Evolutionary conservation across 345 rosid species (phyloP).

Genomic region (Sonneratia caseolaris): DNA sequence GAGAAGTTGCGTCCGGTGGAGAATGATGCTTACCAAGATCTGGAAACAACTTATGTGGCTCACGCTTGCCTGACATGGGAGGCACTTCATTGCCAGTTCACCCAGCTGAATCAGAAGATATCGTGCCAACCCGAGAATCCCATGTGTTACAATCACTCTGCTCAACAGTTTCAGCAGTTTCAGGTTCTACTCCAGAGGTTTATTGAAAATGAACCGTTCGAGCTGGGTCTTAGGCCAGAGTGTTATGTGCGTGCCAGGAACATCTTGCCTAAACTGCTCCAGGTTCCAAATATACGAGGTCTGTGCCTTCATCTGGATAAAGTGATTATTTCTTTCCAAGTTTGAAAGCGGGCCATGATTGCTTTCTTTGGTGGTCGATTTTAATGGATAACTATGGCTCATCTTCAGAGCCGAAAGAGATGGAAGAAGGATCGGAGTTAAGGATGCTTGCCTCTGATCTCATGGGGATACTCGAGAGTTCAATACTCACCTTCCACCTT

Average conservation of each 20-base stretch:
- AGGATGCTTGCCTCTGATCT: conserved; percentile 59
- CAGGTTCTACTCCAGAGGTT: conserved; percentile 79
- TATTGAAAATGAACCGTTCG: conserved; percentile 89
- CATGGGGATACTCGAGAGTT: conserved; percentile 47
- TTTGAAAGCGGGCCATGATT: neutral
- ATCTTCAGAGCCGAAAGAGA: conserved; percentile 51
- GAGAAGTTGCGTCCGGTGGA: conserved; percentile 46
- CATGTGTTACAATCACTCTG: conserved; percentile 63
- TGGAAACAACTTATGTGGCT: conserved; percentile 83
- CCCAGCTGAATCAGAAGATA: conserved; percentile 63
- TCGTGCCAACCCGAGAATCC: conserved; percentile 53
- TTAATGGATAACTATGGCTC: conserved; percentile 1
- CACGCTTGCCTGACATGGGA: conserved; percentile 97
- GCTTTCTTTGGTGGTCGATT: neutral
- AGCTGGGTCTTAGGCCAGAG: conserved; percentile 64
- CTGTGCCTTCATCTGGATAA: neutral
- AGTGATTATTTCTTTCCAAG: neutral
- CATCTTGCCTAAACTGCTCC: conserved; percentile 70
- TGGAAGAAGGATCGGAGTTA: conserved; percentile 38
- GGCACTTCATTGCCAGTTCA: conserved; percentile 88
- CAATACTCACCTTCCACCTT: conserved; percentile 51
- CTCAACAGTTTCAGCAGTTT: conserved; percentile 86
- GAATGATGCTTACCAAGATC: conserved; percentile 48
- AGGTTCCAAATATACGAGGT: conserved; percentile 78
- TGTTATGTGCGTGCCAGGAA: conserved; percentile 67